A percentile compares a stretch with the other conserved stretches of the same genome.
Evolutionary conservation across 2,329 filamentous ascomycete species (phyloP).

Genomic region (Colletotrichum chlorophyti): DNA sequence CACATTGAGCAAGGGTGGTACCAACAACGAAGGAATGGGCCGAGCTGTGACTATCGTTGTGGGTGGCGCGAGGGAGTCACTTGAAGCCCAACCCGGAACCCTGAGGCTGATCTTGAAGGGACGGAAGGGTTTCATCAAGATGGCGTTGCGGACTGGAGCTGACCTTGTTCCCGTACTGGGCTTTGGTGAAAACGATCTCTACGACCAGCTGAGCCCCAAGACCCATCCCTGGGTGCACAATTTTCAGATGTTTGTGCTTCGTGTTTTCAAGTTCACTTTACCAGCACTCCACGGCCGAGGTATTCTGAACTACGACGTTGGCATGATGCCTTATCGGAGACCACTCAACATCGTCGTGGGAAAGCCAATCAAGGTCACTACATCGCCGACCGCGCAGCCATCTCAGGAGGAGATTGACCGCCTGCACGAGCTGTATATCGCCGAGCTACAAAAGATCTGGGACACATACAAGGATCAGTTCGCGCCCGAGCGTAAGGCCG

Average conservation of each 20-base stretch:
- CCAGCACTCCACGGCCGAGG: slow-evolving; percentile 89
- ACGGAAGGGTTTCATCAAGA: slow-evolving; percentile 92
- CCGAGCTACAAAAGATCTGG: slow-evolving; percentile 77
- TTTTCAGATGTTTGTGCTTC: slow-evolving; percentile 84
- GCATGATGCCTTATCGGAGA: slow-evolving; percentile 90
- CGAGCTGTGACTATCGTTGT: slow-evolving; percentile 97
- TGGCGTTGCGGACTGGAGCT: slow-evolving; percentile 90
- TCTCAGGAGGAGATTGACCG: slow-evolving; percentile 79
- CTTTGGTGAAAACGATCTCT: slow-evolving; percentile 96
- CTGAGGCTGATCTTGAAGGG: slow-evolving; percentile 81
- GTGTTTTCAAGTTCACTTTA: slow-evolving; percentile 88
- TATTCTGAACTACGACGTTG: slow-evolving; percentile 97
- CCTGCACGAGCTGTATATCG: slow-evolving; percentile 80
- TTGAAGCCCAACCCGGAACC: slow-evolving; percentile 82
- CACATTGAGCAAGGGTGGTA: slow-evolving; percentile 79
- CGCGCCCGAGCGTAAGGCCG: slow-evolving; percentile 65
- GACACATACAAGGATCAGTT: slow-evolving; percentile 81
- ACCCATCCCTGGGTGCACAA: slow-evolving; percentile 81
- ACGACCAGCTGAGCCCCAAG: slow-evolving; percentile 83
- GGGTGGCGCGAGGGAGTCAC: slow-evolving; percentile 88
- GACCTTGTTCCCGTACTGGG: slow-evolving; percentile 91
- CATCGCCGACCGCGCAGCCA: slow-evolving; percentile 66
- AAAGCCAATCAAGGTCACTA: slow-evolving; percentile 75
- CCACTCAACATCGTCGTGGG: slow-evolving; percentile 92
- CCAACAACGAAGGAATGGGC: slow-evolving; percentile 83